These are phyloP conservation scores for Trypanosomatidae sp. DNA, from an alignment of 208 protist species.

Conservation along the genomic window DNA sequence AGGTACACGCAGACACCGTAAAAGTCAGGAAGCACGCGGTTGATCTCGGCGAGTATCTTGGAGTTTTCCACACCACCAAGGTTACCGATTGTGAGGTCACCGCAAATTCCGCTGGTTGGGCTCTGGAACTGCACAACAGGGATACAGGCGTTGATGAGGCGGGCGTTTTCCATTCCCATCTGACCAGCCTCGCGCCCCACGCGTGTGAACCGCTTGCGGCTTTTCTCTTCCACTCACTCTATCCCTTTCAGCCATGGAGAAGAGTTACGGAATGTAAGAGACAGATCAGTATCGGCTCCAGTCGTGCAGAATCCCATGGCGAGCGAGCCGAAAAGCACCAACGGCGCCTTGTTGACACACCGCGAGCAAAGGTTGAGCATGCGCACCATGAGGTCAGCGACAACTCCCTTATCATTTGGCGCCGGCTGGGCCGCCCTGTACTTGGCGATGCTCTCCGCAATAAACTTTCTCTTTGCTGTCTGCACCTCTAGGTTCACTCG, in stretches of 20 bases:
- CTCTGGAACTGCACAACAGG: slow-evolving; percentile 88
- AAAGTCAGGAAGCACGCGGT: slow-evolving; percentile 77
- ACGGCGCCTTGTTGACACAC: slow-evolving; percentile 82
- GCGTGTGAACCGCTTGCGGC: slow-evolving; percentile 67
- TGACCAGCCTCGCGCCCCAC: slow-evolving; percentile 71
- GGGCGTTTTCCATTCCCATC: slow-evolving; percentile 82
- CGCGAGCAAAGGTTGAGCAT: slow-evolving; percentile 67
- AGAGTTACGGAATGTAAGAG: slow-evolving; percentile 87
- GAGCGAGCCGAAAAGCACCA: slow-evolving; percentile 86
- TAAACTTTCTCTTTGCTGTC: slow-evolving; percentile 44
- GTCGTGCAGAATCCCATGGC: slow-evolving; percentile 84
- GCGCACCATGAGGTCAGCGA: slow-evolving; percentile 61
- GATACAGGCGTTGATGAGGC: slow-evolving; percentile 77
- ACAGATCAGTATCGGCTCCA: slow-evolving; percentile 80
- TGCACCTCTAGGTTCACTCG: slow-evolving; percentile 9
- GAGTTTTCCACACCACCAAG: slow-evolving; percentile 87
- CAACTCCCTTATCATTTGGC: slow-evolving; percentile 31
- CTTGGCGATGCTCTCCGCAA: slow-evolving; percentile 72
- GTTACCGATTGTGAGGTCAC: slow-evolving; percentile 90
- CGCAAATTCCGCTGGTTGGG: slow-evolving; percentile 67
- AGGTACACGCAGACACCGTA: slow-evolving; percentile 85
- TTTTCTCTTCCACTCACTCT: slow-evolving; percentile 54
- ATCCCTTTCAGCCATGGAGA: slow-evolving; percentile 83
- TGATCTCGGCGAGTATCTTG: slow-evolving; percentile 70
- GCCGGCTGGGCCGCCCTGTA: slow-evolving; percentile 47